Percentiles rank a stretch among this genome's conserved stretches.
Conservation (phyloP, 306 rosid genomes). For the Sphenostylis stenocarpa region DNA sequence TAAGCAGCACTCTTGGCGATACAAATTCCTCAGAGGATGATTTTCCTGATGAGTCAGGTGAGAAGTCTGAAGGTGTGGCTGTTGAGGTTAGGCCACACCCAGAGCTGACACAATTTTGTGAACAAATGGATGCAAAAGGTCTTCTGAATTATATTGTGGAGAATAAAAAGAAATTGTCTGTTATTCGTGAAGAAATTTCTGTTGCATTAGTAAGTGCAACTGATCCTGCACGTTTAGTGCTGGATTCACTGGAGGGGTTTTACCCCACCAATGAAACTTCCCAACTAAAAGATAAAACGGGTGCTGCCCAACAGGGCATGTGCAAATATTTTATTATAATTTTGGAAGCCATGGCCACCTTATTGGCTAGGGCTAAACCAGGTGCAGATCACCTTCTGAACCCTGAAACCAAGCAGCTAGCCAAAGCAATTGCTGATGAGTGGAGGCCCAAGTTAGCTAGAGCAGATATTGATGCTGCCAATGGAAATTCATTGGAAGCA, state of each 20-base stretch:
- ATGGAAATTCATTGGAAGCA: constrained; percentile 85
- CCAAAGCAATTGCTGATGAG: constrained; percentile 89
- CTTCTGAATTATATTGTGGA: constrained; percentile 65
- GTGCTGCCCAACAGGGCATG: constrained; percentile 75
- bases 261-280: constrained; percentile 67
- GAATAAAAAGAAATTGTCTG: constrained; percentile 47
- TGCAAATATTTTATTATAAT: constrained; percentile 62
- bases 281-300: constrained; percentile 53
- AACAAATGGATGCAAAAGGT: constrained; percentile 76
- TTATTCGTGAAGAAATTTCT: constrained; percentile 59
- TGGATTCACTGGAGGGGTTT: constrained; percentile 81
- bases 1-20: constrained; percentile 70
- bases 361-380: constrained; percentile 73
- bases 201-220: constrained; percentile 71
- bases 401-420: constrained; percentile 88
- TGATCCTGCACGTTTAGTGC: constrained; percentile 70
- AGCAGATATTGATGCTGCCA: constrained; percentile 76
- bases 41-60: constrained; percentile 56
- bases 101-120: constrained; percentile 56
- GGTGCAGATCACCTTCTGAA: constrained; percentile 70
- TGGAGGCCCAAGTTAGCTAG: constrained; percentile 80
- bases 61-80: constrained; percentile 58
- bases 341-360: constrained; percentile 68
- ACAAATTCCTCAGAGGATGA: constrained; percentile 54
- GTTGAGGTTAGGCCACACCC: constrained; percentile 60